Base-by-base conservation (phyloP, 345 rosid genomes). In the Sonneratia caseolaris region DNA sequence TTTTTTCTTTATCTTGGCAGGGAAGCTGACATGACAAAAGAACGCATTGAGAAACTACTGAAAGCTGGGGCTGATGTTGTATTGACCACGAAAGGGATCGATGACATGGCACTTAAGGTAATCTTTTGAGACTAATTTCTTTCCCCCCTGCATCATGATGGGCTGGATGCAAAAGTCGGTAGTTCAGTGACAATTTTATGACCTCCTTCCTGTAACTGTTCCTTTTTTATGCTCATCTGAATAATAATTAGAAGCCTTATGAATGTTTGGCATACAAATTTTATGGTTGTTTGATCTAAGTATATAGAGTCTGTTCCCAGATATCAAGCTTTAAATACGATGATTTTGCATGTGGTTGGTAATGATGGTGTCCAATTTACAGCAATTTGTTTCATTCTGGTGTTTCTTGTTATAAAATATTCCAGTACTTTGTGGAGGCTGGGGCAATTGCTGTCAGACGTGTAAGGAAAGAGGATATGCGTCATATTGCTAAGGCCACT, bases 41-140 rank as follows among this genome's bases (percentile, higher is more conserved):
- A 96, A 74, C 90, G 98, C 32, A 96, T 96, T 76, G 94, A 86
- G 75, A 95, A 95, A 79, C 89, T 95, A 73, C 79, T 95, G 71
- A 90, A 89, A 81, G 96, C 94, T 79, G 99, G 99, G 59, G 99
- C 99, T n/a, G 92, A 95, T 80, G 98, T 95, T 70, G 82, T 96
- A 66, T 78, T 96, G 79, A 96, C 98, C 48, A 96, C 98, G 7
- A 96, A 96, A 80, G 98, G 96, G 72, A 96, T 96, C 75, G 99
- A 92, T 81, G 99, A 92, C 86, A 96, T 96, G 99, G 96, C 99
- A 73, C 90, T 96, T 66, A 96, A 92, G 90, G 98, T 79, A 77
- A 72, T 79, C 12, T 61, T 72, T 49, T 22, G 64, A 21, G 16
- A 48, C 35, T 69, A 59, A 62, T 47, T 32, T 10, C 59, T 22